phyloP scores from a whole-genome alignment of 2,329 filamentous ascomycete genomes.

The Botrytis byssoidea region DNA sequence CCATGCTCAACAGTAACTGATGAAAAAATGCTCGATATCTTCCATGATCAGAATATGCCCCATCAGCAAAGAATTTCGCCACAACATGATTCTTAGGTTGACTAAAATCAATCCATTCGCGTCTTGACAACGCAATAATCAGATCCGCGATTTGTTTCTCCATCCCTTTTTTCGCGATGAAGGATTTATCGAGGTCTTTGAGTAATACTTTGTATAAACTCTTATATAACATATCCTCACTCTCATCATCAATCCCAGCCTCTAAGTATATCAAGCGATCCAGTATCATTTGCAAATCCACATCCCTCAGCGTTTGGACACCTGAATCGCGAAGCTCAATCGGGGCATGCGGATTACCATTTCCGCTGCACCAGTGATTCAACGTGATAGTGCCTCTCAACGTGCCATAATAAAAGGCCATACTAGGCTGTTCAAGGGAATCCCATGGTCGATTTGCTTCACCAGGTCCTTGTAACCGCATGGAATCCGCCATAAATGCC shows the following conservation, averaged over 20 bases:
- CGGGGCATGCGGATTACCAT: slow-evolving; percentile 54
- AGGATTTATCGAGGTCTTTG: slow-evolving; percentile 62
- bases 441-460: slow-evolving; percentile 55
- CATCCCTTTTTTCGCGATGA: slow-evolving; percentile 60
- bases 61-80: slow-evolving; percentile 67
- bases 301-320: slow-evolving; percentile 54
- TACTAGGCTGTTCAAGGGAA: slow-evolving; percentile 72
- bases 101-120: slow-evolving; percentile 73
- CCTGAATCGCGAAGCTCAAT: slow-evolving; percentile 59
- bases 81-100: slow-evolving; percentile 68
- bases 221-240: slow-evolving; percentile 58
- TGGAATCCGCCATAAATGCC: slow-evolving; percentile 28
- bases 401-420: slow-evolving; percentile 64
- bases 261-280: slow-evolving; percentile 60
- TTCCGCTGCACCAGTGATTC: slow-evolving; percentile 64
- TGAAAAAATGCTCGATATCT: slow-evolving; percentile 68
- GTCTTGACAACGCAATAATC: slow-evolving; percentile 65
- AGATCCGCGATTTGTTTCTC: slow-evolving; percentile 73
- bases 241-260: slow-evolving; percentile 53
- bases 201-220: slow-evolving; percentile 68
- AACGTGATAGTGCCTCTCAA: slow-evolving; percentile 69
- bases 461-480: slow-evolving; percentile 31
- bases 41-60: slow-evolving; percentile 51
- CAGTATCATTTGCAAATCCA: slow-evolving; percentile 57
- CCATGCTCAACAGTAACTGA: slow-evolving; percentile 71